Evolutionary conservation across 169 alveolate species (phyloP).

Genomic region (Cystoisospora suis): DNA sequence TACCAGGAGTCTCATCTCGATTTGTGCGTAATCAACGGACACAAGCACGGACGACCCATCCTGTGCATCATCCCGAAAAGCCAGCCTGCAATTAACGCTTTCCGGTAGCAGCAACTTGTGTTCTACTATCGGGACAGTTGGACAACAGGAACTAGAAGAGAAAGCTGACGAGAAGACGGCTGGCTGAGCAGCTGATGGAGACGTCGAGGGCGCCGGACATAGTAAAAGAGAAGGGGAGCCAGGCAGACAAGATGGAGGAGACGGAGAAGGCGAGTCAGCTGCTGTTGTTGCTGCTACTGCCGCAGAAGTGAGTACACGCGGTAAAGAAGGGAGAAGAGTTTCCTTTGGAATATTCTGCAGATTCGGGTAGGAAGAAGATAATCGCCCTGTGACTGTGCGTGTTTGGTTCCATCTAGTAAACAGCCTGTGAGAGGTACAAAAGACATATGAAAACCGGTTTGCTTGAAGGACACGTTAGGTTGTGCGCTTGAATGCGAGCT

Average conservation of each 20-base stretch:
- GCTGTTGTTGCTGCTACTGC: too few species aligned
- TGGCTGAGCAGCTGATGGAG: neutral
- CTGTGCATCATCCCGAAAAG: conserved; percentile 36
- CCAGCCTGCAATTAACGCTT: conserved; percentile 54
- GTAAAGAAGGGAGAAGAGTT: neutral
- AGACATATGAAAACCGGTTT: neutral
- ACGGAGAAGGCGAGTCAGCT: neutral
- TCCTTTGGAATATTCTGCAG: conserved; percentile 72
- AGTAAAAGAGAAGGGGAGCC: neutral
- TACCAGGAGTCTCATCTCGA: conserved; percentile 61
- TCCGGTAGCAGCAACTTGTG: neutral
- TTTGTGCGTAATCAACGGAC: conserved; percentile 58
- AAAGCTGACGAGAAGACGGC: too few species aligned
- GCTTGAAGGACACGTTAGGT: neutral
- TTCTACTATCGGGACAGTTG: neutral
- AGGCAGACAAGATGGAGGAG: neutral
- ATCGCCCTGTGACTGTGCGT: conserved; percentile 77
- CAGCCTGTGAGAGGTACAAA: conserved; percentile 7
- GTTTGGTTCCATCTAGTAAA: conserved; percentile 73
- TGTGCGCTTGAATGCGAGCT: too few species aligned
- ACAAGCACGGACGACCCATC: conserved; percentile 37
- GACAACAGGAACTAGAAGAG: too few species aligned
- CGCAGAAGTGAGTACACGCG: neutral
- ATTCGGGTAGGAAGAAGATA: conserved; percentile 74
- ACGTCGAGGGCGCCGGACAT: neutral